Evolutionary conservation across 352 stramenopile species (phyloP), one percentile per base, ranked within the genome.

Genomic region (Pythium plurisporium): DNA sequence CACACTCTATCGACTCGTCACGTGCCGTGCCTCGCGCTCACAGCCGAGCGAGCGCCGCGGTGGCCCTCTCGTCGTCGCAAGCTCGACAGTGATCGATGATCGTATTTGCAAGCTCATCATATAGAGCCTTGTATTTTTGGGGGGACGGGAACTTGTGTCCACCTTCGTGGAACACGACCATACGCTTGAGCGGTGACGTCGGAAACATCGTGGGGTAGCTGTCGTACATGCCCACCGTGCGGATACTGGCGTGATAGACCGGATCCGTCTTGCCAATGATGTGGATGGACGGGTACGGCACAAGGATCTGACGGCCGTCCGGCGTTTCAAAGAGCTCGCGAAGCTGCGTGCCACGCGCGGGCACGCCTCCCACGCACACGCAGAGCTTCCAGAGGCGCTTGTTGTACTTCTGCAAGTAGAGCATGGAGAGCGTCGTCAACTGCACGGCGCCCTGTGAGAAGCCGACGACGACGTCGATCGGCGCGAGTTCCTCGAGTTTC

Each of bases 391-490:
- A 83, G 51, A 59, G 65, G 5, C 33, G 54, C 54, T 52, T 33
- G 26, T 49, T 55, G 46, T 71, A 50, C 60, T 65, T 60, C 46
- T 73, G 51, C 25, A 73, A 51, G 27, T 73, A 72, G 29, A 70
- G 59, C 61, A 70, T 71, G 34, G 64, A 67, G 9, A 79, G 66
- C 31, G 75, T 56, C 10, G 72, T 76, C 30, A 76, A 49, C 55
- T 86, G 69, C 37, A 73, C 70, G 4, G 72, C 65, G 33, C 77
- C 77, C 38, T 87, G 77, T 3, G 74, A 87, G 49, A 87, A 87
- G 1, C 74, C 73, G 22, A 82, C 52, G 10, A 79, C 67, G 26
- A 81, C 67, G 53, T 87, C 76, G 30, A 80, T 76, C 14, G 74
- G 72, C 2, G 72, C 74, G 10, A 74, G 44, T 22, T 56, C 40